phyloP scores from a whole-genome alignment of 2,329 filamentous ascomycete species.

The Aureobasidium lini region DNA sequence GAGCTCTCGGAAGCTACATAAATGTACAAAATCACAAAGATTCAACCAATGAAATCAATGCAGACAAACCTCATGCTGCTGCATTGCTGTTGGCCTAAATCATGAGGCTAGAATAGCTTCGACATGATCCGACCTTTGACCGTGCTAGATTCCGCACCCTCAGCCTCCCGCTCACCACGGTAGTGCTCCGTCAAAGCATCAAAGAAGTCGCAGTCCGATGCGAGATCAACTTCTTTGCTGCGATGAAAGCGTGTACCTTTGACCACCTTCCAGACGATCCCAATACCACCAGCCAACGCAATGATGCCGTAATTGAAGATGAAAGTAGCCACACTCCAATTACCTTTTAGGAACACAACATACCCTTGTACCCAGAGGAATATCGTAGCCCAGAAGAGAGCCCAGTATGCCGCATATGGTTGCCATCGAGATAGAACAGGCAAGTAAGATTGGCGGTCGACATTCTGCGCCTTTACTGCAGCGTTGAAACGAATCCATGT shows the following conservation, averaged over 20 bases:
- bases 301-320: constrained; percentile 45
- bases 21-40: too few species aligned
- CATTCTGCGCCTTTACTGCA: constrained; percentile 40
- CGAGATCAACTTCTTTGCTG: constrained; percentile 49
- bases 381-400: constrained; percentile 17
- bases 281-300: background rate
- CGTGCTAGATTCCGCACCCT: background rate
- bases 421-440: background rate
- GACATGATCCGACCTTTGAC: background rate
- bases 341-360: constrained; percentile 35
- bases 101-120: background rate
- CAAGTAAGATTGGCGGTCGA: constrained; percentile 40
- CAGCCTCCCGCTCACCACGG: background rate
- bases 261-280: constrained; percentile 52
- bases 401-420: constrained; percentile 31
- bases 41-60: too few species aligned
- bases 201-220: background rate
- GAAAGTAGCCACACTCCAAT: constrained; percentile 37
- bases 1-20: too few species aligned
- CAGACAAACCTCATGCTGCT: background rate
- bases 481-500: constrained; percentile 49
- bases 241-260: constrained; percentile 51
- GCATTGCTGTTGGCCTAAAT: background rate
- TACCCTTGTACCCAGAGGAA: constrained; percentile 49
- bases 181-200: constrained; percentile 3